A percentile compares a stretch with the other conserved stretches of the same genome.
These are phyloP conservation scores for Lepraria neglecta DNA, from an alignment of 495 filamentous ascomycete species.

Conservation along the genomic window DNA sequence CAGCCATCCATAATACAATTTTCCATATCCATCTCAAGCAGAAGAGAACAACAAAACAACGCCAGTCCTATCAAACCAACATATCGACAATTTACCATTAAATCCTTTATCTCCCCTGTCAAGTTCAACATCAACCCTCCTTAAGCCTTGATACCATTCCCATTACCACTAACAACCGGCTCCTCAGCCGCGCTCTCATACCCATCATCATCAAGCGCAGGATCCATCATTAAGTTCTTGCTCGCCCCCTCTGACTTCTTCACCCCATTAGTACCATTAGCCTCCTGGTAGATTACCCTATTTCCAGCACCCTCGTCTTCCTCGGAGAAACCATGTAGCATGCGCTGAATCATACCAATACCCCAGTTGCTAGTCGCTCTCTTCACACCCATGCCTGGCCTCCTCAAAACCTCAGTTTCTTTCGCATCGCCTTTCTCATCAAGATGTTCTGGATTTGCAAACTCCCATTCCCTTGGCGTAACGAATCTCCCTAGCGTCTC, in stretches of 20 bases:
- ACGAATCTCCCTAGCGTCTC: slow-evolving; percentile 16
- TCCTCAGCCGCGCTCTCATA: slow-evolving; percentile 22
- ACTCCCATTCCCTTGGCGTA: slow-evolving; percentile 15
- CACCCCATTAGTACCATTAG: not conserved
- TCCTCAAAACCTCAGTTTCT: not conserved
- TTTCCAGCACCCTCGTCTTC: not conserved
- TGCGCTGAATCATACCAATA: not conserved
- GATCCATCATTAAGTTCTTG: not conserved
- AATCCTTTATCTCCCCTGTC: not conserved
- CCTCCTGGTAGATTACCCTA: not conserved
- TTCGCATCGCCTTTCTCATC: not conserved
- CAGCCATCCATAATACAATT: no score
- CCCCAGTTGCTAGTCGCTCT: slow-evolving; percentile 24
- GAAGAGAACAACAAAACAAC: no score
- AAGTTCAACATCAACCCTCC: not conserved
- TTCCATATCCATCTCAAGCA: no score
- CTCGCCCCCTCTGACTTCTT: not conserved
- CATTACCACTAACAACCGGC: not conserved
- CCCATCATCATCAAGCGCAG: slow-evolving; percentile 11
- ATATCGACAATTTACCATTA: not conserved
- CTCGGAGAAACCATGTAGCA: slow-evolving; percentile 7
- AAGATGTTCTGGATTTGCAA: not conserved
- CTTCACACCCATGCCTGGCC: slow-evolving; percentile 7
- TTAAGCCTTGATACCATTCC: slow-evolving; percentile 9
- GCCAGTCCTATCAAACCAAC: no score